Evolutionary conservation across 2,329 filamentous ascomycete genomes (phyloP).

Genomic region (Zymoseptoria pseudotritici): DNA sequence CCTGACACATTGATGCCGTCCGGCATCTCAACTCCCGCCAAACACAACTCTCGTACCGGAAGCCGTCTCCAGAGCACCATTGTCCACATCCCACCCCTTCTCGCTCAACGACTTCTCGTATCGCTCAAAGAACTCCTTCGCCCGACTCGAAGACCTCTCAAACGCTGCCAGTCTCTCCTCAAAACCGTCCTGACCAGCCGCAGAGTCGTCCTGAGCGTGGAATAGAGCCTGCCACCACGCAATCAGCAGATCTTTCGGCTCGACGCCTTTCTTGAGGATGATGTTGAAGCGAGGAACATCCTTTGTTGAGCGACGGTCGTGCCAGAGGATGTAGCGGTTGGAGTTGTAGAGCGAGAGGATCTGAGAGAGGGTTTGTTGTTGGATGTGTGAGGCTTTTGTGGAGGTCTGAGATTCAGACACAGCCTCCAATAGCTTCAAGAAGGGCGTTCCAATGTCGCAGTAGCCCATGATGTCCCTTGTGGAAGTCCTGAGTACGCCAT

Average conservation of each 20-base stretch:
- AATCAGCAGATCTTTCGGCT: conserved; percentile 46
- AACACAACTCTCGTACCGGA: conserved; percentile 37
- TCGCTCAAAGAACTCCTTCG: conserved; percentile 39
- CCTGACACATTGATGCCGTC: too few relatives aligned
- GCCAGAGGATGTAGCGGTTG: conserved; percentile 53
- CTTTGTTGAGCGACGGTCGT: conserved; percentile 31
- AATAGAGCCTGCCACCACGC: conserved; percentile 56
- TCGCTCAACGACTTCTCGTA: conserved; percentile 36
- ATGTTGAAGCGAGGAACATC: conserved; percentile 39
- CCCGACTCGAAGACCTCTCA: conserved; percentile 34
- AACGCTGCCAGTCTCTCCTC: conserved; percentile 34
- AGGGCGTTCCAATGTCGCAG: conserved; percentile 45
- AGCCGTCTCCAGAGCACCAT: conserved; percentile 59
- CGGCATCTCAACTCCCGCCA: background rate
- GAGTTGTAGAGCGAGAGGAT: conserved; percentile 45
- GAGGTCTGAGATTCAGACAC: conserved; percentile 20
- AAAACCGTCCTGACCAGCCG: background rate
- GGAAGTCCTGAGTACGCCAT: conserved; percentile 57
- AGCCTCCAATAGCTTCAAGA: conserved; percentile 17
- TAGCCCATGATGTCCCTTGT: conserved; percentile 43
- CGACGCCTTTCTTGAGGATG: conserved; percentile 54
- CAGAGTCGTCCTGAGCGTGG: background rate
- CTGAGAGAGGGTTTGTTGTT: conserved; percentile 26
- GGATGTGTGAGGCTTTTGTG: conserved; percentile 20
- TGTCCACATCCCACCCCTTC: conserved; percentile 60